Percentiles rank a stretch among this genome's conserved stretches.
phyloP scores from a whole-genome alignment of 1,284 basidiomycete genomes.

The Vanrija humicola region DNA sequence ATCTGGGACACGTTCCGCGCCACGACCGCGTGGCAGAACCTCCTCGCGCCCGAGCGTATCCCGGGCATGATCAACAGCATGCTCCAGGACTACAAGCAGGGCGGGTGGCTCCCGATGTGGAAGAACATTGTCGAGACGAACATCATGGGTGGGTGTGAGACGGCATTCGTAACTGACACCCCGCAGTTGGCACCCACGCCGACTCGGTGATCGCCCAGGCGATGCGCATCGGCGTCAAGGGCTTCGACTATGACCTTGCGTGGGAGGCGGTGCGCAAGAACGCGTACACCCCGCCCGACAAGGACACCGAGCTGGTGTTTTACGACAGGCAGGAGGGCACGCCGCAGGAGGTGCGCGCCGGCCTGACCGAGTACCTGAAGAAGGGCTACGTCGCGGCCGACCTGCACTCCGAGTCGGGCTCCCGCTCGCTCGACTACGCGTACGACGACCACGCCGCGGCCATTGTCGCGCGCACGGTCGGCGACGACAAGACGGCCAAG shows the following conservation, averaged over 20 bases:
- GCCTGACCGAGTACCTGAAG: slow-evolving; percentile 63
- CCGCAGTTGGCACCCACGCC: slow-evolving; percentile 64
- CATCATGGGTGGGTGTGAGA: slow-evolving; percentile 42
- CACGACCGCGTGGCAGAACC: slow-evolving; percentile 70
- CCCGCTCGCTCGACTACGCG: slow-evolving; percentile 71
- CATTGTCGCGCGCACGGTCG: slow-evolving; percentile 58
- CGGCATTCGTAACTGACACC: too few relatives aligned
- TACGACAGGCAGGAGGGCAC: slow-evolving; percentile 73
- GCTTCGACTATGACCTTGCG: slow-evolving; percentile 63
- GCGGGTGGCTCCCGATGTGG: slow-evolving; percentile 87
- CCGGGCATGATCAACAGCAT: slow-evolving; percentile 73
- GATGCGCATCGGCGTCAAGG: slow-evolving; percentile 55
- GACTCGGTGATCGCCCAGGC: slow-evolving; percentile 78
- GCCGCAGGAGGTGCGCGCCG: slow-evolving; percentile 75
- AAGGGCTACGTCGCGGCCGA: slow-evolving; percentile 75
- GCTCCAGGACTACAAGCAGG: slow-evolving; percentile 69
- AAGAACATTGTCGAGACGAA: slow-evolving; percentile 68
- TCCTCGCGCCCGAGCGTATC: slow-evolving; percentile 69
- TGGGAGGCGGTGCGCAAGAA: slow-evolving; percentile 75
- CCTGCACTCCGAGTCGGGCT: slow-evolving; percentile 71
- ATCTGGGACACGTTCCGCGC: slow-evolving; percentile 83
- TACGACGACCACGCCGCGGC: slow-evolving; percentile 75
- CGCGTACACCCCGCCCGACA: slow-evolving; percentile 57
- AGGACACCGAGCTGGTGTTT: slow-evolving; percentile 64
- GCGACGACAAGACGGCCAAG: slow-evolving; percentile 54